Conservation (phyloP, 108 stramenopile genomes). For the Seminavis robusta region DNA sequence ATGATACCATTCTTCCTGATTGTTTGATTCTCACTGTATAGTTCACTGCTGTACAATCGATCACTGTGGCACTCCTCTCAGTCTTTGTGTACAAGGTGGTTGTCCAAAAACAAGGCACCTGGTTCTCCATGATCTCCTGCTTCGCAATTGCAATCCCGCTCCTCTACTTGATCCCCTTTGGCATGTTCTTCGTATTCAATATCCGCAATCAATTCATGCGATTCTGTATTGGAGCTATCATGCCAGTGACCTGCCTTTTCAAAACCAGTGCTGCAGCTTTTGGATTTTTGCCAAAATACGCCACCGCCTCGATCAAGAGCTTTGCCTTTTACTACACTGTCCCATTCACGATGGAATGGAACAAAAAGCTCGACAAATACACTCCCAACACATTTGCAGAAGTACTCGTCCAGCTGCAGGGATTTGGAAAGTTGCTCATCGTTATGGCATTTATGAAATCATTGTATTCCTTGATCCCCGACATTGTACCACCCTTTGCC, state of each 20-base stretch:
- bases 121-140: not conserved
- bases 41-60: no score
- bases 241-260: constrained; percentile 30
- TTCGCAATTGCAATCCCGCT: constrained; percentile 20
- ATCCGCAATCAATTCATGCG: constrained; percentile 23
- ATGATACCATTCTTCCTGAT: no score
- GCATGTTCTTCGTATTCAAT: constrained; percentile 3
- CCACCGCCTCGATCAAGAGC: constrained; percentile 6
- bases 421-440: not conserved
- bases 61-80: constrained; percentile 4
- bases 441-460: not conserved
- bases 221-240: constrained; percentile 35
- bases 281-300: constrained; percentile 23
- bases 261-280: constrained; percentile 24
- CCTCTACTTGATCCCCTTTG: constrained; percentile 6
- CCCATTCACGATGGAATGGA: constrained; percentile 9
- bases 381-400: no score
- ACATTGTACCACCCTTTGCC: not conserved
- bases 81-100: constrained; percentile 9
- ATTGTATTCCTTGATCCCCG: not conserved
- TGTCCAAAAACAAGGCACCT: constrained; percentile 1
- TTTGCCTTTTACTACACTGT: constrained; percentile 32
- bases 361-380: constrained; percentile 7
- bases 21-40: no score
- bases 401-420: not conserved